A percentile compares a stretch with the other conserved stretches of the same genome.
Evolutionary conservation across 805 yeast species (phyloP).

Genomic region (Saccharomyces cerevisiae): DNA sequence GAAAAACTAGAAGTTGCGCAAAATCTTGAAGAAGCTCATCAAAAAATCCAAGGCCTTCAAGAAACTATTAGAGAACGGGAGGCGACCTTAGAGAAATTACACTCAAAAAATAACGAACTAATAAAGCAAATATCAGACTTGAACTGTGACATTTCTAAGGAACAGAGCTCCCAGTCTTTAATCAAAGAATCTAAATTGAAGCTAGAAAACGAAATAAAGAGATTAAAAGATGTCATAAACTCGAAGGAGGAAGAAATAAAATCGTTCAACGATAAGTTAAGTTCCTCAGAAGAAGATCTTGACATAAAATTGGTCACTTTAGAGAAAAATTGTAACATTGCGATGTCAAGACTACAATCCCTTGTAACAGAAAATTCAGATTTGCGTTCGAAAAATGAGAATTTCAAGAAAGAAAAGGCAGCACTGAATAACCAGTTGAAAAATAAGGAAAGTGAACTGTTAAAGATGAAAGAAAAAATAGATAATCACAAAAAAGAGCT

Average conservation of each 20-base stretch:
- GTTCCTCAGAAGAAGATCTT: slow-evolving; percentile 27
- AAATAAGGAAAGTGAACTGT: slow-evolving; percentile 32
- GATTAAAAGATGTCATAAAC: slow-evolving; percentile 3
- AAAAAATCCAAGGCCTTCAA: slow-evolving; percentile 12
- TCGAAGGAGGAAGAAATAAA: slow-evolving; percentile 32
- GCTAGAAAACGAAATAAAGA: slow-evolving; percentile 7
- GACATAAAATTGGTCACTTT: slow-evolving; percentile 31
- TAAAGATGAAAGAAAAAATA: slow-evolving; percentile 22
- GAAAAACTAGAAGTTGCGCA: slow-evolving; percentile 23
- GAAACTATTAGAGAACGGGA: slow-evolving; percentile 18
- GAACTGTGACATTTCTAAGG: slow-evolving; percentile 20
- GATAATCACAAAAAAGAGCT: slow-evolving; percentile 23
- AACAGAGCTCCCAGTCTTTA: neutral
- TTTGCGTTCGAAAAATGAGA: slow-evolving; percentile 34
- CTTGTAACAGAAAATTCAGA: slow-evolving; percentile 38
- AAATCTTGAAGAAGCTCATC: slow-evolving; percentile 13
- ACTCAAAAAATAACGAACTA: slow-evolving; percentile 27
- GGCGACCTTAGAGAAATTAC: slow-evolving; percentile 21
- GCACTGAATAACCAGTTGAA: slow-evolving; percentile 31
- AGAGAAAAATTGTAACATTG: slow-evolving; percentile 28
- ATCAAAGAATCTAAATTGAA: slow-evolving; percentile 4
- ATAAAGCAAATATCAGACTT: slow-evolving; percentile 49
- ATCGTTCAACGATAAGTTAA: slow-evolving; percentile 25
- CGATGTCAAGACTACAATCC: slow-evolving; percentile 33
- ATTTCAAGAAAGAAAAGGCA: slow-evolving; percentile 31